Evolutionary conservation across 2,329 filamentous ascomycete species (phyloP).

Genomic region (Nemania serpens): DNA sequence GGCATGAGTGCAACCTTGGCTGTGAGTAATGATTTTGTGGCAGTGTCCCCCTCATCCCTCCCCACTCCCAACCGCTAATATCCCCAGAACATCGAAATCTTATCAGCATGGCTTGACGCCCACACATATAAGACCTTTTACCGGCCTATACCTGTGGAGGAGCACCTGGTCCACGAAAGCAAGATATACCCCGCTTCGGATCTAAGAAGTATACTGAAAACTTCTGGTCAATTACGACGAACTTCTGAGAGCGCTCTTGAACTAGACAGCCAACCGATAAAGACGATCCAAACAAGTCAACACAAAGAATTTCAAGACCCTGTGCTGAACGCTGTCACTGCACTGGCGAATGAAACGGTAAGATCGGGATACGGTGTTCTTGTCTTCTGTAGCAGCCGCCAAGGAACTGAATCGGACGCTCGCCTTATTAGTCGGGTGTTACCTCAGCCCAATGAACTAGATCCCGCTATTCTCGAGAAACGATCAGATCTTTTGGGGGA

Average conservation of each 20-base stretch:
- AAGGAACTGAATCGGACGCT: conserved; percentile 71
- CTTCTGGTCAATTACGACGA: conserved; percentile 55
- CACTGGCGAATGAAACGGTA: conserved; percentile 71
- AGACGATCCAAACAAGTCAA: conserved; percentile 58
- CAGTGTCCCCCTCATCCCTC: background rate
- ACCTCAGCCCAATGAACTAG: conserved; percentile 54
- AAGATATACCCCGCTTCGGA: conserved; percentile 66
- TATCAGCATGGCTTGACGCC: conserved; percentile 72
- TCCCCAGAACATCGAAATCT: conserved; percentile 67
- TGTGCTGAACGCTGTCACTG: conserved; percentile 71
- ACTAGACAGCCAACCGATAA: conserved; percentile 46
- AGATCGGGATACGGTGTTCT: conserved; percentile 71
- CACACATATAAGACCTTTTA: conserved; percentile 76
- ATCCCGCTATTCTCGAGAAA: conserved; percentile 56
- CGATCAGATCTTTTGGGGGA: conserved; percentile 69
- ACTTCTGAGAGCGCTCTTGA: conserved; percentile 42
- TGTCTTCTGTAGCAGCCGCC: conserved; percentile 74
- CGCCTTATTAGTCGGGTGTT: conserved; percentile 69
- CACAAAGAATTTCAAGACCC: conserved; percentile 67
- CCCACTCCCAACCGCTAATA: conserved; percentile 16
- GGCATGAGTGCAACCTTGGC: conserved; percentile 82
- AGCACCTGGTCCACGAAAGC: conserved; percentile 74
- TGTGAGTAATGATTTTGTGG: conserved; percentile 48
- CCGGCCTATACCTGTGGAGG: conserved; percentile 74
- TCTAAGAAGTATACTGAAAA: conserved; percentile 63